These are phyloP conservation scores for Magnaporthales sp. DNA, from an alignment of 2,329 filamentous ascomycete species.

Conservation along the genomic window DNA sequence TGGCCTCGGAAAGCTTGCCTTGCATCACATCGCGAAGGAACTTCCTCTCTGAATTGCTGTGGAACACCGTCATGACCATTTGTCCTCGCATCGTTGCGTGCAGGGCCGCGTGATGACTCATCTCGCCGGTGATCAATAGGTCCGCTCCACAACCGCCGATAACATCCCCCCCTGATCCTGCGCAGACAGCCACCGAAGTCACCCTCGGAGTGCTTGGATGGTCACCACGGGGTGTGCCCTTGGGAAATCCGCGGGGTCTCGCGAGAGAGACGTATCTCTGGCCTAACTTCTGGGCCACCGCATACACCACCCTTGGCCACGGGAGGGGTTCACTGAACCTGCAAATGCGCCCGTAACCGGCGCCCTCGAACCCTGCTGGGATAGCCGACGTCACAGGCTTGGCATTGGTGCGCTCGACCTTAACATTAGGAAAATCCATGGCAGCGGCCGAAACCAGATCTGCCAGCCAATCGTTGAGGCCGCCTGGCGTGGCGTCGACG, in stretches of 20 bases:
- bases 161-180: slow-evolving; percentile 75
- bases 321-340: slow-evolving; percentile 28
- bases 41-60: slow-evolving; percentile 85
- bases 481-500: slow-evolving; percentile 75
- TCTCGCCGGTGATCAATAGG: slow-evolving; percentile 81
- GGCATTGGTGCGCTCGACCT: slow-evolving; percentile 28
- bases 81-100: slow-evolving; percentile 76
- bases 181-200: slow-evolving; percentile 72
- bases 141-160: slow-evolving; percentile 65
- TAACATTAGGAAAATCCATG: slow-evolving; percentile 5
- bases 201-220: slow-evolving; percentile 34
- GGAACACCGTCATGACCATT: slow-evolving; percentile 77
- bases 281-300: slow-evolving; percentile 56
- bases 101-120: slow-evolving; percentile 87
- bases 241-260: slow-evolving; percentile 28
- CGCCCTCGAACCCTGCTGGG: slow-evolving; percentile 33
- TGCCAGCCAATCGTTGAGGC: slow-evolving; percentile 90
- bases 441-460: slow-evolving; percentile 53
- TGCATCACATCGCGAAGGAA: slow-evolving; percentile 69
- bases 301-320: slow-evolving; percentile 35
- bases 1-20: slow-evolving; percentile 49
- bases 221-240: slow-evolving; percentile 10
- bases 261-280: slow-evolving; percentile 37
- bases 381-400: slow-evolving; percentile 32
- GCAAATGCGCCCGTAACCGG: slow-evolving; percentile 46